phyloP scores from a whole-genome alignment of 192 early-diverging fungal species.

The Haplosporangium gracile region DNA sequence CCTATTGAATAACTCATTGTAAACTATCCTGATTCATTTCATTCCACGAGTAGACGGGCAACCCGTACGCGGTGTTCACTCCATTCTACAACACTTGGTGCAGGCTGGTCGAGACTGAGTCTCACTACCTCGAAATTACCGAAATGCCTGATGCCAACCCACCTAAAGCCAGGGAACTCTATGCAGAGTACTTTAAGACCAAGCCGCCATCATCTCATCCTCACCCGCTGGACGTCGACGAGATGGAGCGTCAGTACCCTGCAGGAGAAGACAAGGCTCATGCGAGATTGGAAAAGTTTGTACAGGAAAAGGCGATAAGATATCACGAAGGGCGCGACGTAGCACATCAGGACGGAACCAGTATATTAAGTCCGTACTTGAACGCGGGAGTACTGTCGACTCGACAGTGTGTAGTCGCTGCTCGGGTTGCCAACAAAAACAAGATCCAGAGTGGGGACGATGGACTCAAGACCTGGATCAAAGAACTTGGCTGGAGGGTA shows the following conservation, averaged over 20 bases:
- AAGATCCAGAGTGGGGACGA: slow-evolving; percentile 62
- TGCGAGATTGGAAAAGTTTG: slow-evolving; percentile 52
- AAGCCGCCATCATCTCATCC: slow-evolving; percentile 22
- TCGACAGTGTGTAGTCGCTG: slow-evolving; percentile 63
- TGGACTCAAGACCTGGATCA: slow-evolving; percentile 73
- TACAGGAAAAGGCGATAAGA: slow-evolving; percentile 25
- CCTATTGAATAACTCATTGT: neutral
- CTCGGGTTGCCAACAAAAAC: slow-evolving; percentile 58
- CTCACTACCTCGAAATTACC: slow-evolving; percentile 31
- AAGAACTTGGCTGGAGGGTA: slow-evolving; percentile 73
- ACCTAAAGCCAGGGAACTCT: slow-evolving; percentile 13
- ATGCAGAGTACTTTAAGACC: slow-evolving; percentile 16
- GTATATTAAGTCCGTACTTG: slow-evolving; percentile 67
- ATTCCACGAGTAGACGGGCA: slow-evolving; percentile 26
- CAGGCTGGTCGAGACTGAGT: slow-evolving; percentile 37
- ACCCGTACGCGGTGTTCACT: slow-evolving; percentile 44
- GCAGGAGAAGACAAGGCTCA: slow-evolving; percentile 66
- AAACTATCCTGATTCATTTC: neutral
- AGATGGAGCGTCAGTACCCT: slow-evolving; percentile 43
- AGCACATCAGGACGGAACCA: slow-evolving; percentile 55
- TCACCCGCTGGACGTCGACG: slow-evolving; percentile 18
- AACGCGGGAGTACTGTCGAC: slow-evolving; percentile 63
- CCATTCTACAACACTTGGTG: slow-evolving; percentile 53
- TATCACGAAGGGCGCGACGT: slow-evolving; percentile 65
- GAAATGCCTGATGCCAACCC: slow-evolving; percentile 22